These are phyloP conservation scores for Ceratopteris richardii DNA, from an alignment of 75 land plant species.

Conservation along the genomic window DNA sequence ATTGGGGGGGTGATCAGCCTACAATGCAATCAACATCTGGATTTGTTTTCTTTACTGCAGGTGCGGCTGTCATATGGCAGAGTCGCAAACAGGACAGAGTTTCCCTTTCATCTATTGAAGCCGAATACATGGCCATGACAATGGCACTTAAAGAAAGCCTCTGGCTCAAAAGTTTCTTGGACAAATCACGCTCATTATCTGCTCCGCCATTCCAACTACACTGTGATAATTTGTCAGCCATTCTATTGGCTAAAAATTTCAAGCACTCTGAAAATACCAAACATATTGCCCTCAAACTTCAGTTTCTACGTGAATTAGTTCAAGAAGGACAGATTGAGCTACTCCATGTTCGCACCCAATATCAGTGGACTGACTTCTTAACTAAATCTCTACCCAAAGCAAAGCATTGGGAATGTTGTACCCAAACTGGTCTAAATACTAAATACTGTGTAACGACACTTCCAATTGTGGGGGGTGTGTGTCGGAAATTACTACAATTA, in stretches of 20 bases:
- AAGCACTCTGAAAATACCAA: conserved; percentile 12
- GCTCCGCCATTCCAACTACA: not conserved
- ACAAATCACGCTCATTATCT: not conserved
- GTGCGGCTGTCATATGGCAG: conserved; percentile 13
- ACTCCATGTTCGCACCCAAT: not conserved
- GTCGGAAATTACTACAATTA: not conserved
- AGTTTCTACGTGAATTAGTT: not conserved
- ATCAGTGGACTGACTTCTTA: not conserved
- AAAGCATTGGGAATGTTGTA: not conserved
- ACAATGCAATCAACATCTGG: conserved; percentile 30
- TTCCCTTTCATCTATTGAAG: conserved; percentile 22
- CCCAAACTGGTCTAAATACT: not conserved
- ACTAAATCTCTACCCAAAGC: not conserved
- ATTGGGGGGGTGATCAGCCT: conserved; percentile 31
- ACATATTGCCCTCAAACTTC: conserved; percentile 8
- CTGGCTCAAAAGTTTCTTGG: conserved; percentile 13
- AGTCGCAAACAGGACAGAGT: conserved; percentile 12
- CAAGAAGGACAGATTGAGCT: not conserved
- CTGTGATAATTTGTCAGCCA: conserved; percentile 4
- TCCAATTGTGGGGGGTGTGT: not conserved
- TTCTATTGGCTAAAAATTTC: conserved; percentile 3
- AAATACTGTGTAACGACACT: not conserved
- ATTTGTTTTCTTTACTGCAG: conserved; percentile 4
- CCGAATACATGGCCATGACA: conserved; percentile 19
- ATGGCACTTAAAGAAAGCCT: conserved; percentile 17